Conservation (phyloP, 768 basidiomycete species). For the Holtermanniella nyarrowii region DNA sequence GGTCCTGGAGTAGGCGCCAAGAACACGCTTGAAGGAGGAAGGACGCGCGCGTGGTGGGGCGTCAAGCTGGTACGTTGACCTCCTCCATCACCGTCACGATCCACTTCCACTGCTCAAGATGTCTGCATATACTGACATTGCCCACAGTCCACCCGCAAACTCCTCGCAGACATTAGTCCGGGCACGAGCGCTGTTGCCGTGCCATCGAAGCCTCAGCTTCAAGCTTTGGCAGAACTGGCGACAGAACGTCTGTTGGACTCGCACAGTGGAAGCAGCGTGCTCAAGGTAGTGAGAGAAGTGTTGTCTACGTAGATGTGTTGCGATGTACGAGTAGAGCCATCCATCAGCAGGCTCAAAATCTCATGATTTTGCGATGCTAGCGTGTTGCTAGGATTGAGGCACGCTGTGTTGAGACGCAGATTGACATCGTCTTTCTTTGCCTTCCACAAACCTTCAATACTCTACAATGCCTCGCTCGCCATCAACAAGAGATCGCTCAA, state of each 20-base stretch:
- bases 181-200: not conserved
- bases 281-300: not conserved
- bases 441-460: not conserved
- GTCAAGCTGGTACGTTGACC: slow-evolving; percentile 20
- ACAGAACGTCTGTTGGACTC: slow-evolving; percentile 22
- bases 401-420: no score
- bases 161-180: slow-evolving; percentile 13
- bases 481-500: no score
- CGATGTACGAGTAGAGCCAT: not conserved
- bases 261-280: not conserved
- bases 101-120: not conserved
- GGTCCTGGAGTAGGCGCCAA: not conserved
- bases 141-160: slow-evolving; percentile 5
- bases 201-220: slow-evolving; percentile 16
- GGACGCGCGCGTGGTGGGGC: slow-evolving; percentile 36
- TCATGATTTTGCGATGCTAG: no score
- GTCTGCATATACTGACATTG: not conserved
- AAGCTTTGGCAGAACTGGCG: slow-evolving; percentile 19
- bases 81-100: not conserved
- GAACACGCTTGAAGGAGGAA: slow-evolving; percentile 1
- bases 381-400: no score
- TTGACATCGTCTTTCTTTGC: no score
- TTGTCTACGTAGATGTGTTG: not conserved
- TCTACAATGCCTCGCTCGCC: not conserved
- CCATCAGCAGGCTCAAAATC: no score